Conservation (phyloP, 495 filamentous ascomycete genomes). For the Lentithecium fluviatile region DNA sequence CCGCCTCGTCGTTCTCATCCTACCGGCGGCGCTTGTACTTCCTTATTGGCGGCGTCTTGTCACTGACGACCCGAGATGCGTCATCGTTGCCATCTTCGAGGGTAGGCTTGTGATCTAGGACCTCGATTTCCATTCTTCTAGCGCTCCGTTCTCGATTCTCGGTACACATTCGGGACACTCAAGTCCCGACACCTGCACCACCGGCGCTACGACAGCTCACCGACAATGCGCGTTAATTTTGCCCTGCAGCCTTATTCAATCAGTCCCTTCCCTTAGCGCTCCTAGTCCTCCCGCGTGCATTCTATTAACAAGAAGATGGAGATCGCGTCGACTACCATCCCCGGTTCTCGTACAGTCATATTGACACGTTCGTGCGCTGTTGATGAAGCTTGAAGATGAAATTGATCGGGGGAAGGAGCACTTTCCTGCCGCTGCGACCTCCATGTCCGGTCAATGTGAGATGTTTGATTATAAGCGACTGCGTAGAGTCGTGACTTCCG, state of each 20-base stretch:
- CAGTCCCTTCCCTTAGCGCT: too few relatives aligned
- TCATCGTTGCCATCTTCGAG: constrained; percentile 29
- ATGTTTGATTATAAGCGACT: background rate
- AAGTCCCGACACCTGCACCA: too few relatives aligned
- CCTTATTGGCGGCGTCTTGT: constrained; percentile 24
- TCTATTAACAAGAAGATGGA: too few relatives aligned
- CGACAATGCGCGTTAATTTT: too few relatives aligned
- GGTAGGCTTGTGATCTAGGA: constrained; percentile 29
- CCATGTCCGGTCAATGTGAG: constrained; percentile 25
- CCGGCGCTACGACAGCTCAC: too few relatives aligned
- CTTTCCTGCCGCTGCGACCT: constrained; percentile 44
- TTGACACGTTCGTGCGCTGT: constrained; percentile 77
- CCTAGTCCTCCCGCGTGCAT: too few relatives aligned
- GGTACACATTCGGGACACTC: too few relatives aligned
- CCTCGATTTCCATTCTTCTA: constrained; percentile 57
- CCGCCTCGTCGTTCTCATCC: constrained; percentile 53
- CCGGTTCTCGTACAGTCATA: constrained; percentile 97
- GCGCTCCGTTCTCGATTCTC: too few relatives aligned
- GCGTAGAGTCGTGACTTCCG: background rate
- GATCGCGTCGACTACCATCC: too few relatives aligned
- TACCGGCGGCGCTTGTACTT: constrained; percentile 92
- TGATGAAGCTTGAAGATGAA: constrained; percentile 98
- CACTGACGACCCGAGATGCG: constrained; percentile 1
- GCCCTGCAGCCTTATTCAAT: too few relatives aligned
- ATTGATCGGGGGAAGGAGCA: constrained; percentile 94